These are phyloP conservation scores for Pharus latifolius DNA, from an alignment of 176 grass and related monocot genomes.

Conservation along the genomic window DNA sequence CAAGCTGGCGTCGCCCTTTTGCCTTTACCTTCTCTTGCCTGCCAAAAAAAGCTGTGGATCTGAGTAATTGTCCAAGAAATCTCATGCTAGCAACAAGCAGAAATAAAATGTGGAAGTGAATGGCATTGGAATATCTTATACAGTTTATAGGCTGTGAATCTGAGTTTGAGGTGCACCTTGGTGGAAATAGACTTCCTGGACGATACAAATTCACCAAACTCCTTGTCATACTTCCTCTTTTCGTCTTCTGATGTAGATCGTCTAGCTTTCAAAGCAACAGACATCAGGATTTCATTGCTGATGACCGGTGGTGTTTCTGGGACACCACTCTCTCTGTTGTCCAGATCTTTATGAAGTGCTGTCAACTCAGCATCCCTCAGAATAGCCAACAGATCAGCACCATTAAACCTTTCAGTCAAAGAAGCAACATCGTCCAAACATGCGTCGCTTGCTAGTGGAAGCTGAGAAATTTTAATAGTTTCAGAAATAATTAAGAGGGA, in stretches of 20 bases:
- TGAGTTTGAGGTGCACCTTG: constrained; percentile 35
- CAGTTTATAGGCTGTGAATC: neutral
- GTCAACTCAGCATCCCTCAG: constrained; percentile 70
- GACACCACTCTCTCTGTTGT: constrained; percentile 34
- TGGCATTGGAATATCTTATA: neutral
- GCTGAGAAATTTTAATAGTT: constrained; percentile 26
- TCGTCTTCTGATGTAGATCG: constrained; percentile 62
- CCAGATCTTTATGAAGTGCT: constrained; percentile 75
- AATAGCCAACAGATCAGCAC: constrained; percentile 82
- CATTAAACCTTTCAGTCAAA: constrained; percentile 84
- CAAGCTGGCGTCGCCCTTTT: constrained; percentile 89
- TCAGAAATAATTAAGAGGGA: neutral
- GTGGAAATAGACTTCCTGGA: constrained; percentile 77
- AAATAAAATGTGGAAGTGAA: neutral
- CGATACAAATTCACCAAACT: constrained; percentile 68
- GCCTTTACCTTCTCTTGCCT: constrained; percentile 83
- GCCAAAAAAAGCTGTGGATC: constrained; percentile 27
- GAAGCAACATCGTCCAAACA: constrained; percentile 67
- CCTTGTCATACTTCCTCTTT: constrained; percentile 51
- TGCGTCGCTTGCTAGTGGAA: constrained; percentile 57
- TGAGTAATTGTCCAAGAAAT: constrained; percentile 5
- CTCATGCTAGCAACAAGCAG: neutral
- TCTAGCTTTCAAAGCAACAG: constrained; percentile 62
- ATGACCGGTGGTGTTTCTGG: constrained; percentile 43
- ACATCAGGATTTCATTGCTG: constrained; percentile 67